phyloP scores from a whole-genome alignment of 2,329 filamentous ascomycete species.

The Colletotrichum musae region DNA sequence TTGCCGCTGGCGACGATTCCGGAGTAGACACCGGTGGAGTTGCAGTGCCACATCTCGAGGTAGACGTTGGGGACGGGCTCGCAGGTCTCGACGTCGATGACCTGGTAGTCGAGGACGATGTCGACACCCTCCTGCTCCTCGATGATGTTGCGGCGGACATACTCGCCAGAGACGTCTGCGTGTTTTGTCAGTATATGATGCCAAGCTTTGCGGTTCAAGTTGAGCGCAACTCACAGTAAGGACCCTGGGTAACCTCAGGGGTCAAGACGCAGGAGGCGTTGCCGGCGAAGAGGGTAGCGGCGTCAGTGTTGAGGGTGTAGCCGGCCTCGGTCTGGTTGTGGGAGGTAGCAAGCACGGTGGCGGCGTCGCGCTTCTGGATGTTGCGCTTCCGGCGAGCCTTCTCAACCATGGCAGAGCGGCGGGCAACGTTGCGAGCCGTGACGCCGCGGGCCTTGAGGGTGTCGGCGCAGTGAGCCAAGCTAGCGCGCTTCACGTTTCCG shows the following conservation, averaged over 20 bases:
- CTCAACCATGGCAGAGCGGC: constrained; percentile 58
- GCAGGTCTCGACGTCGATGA: constrained; percentile 60
- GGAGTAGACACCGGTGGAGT: constrained; percentile 61
- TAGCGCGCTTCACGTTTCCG: constrained; percentile 54
- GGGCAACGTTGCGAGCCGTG: constrained; percentile 59
- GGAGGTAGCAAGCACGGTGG: constrained; percentile 49
- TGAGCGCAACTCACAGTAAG: constrained; percentile 55
- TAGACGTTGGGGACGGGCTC: constrained; percentile 55
- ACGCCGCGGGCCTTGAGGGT: constrained; percentile 63
- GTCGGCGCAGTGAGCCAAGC: constrained; percentile 61
- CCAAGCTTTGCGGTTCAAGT: not conserved
- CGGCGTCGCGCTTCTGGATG: constrained; percentile 49
- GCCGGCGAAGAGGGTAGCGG: constrained; percentile 51
- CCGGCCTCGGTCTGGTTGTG: constrained; percentile 52
- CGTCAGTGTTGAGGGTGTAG: constrained; percentile 49
- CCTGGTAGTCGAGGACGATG: constrained; percentile 58
- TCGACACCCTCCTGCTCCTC: constrained; percentile 58
- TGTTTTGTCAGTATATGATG: not conserved
- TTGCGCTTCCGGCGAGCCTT: constrained; percentile 57
- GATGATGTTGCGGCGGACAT: constrained; percentile 56
- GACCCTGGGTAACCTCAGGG: constrained; percentile 63
- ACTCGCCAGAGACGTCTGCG: constrained; percentile 53
- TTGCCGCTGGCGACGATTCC: constrained; percentile 55
- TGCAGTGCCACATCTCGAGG: constrained; percentile 62
- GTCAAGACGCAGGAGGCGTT: constrained; percentile 61